Conservation (phyloP, 2,329 filamentous ascomycete species). For the Chaetomiaceae sp. region DNA sequence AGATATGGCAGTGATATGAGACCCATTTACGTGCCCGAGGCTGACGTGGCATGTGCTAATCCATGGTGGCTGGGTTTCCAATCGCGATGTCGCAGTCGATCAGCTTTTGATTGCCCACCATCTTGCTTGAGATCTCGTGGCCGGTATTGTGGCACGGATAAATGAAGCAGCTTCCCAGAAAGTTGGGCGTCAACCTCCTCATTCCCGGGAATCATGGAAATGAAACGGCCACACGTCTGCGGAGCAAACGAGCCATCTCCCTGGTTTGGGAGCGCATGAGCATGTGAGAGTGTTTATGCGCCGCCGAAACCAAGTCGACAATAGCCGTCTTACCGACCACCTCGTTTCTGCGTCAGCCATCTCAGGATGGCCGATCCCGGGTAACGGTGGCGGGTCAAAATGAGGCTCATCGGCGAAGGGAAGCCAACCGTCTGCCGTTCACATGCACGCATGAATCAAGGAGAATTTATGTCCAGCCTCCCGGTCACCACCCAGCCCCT, state of each 20-base stretch:
- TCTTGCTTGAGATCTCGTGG: constrained; percentile 49
- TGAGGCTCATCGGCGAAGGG: constrained; percentile 8
- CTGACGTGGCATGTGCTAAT: constrained; percentile 4
- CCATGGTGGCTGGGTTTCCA: constrained; percentile 12
- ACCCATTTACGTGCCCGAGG: constrained; percentile 3
- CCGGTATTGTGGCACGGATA: constrained; percentile 15
- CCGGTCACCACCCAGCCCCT: constrained; percentile 33
- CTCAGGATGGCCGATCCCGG: constrained; percentile 5
- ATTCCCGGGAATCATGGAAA: constrained; percentile 18
- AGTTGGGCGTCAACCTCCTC: constrained; percentile 5
- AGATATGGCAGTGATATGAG: constrained; percentile 10
- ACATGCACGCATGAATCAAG: neutral
- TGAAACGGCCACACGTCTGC: constrained; percentile 19
- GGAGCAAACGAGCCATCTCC: constrained; percentile 15
- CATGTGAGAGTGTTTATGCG: constrained; percentile 11
- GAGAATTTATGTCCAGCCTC: constrained; percentile 41
- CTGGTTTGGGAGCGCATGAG: constrained; percentile 14
- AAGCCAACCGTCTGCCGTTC: neutral
- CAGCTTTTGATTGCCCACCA: neutral
- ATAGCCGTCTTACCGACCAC: constrained; percentile 16
- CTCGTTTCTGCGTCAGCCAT: neutral
- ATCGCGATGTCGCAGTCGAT: constrained; percentile 14
- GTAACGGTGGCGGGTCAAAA: constrained; percentile 3
- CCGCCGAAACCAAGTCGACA: constrained; percentile 13
- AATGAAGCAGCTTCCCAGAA: constrained; percentile 18